Base-by-base conservation (phyloP, 257 asterid species). In the Haberlea rhodopensis region DNA sequence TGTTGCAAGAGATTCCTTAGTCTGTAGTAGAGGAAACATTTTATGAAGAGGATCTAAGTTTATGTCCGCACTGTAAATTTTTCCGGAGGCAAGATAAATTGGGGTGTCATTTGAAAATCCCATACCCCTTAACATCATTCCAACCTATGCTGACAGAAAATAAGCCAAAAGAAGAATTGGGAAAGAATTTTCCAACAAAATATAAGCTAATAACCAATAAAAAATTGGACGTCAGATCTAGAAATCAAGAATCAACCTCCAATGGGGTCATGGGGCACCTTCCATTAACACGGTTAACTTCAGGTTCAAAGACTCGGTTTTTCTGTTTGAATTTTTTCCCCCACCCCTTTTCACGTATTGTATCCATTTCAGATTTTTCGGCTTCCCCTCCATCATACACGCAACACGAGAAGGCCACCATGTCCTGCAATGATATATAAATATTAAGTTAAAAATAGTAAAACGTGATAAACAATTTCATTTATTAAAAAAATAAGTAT, bases 111-210 rank as follows among this genome's bases (percentile, higher is more conserved):
- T 81, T 37, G 95, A 73, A 75, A 90, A 87, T 78, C 97, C 97
- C 97, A 90, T 90, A 72, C 96, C 97, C 81, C 95, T 82, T 55
- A 90, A 82, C 97, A 87, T 85, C 95, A 90, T 81, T 26, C 97
- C 97, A 66, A 87, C 96, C 97, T 90, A 84, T 90, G 88, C 91
- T 90, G 91, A 82, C 90, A 79, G 78, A 79, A 85, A 72, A 70
- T 70, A 73, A 23, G 51, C 70, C 65, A 37, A 75, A 67, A 68
- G 34, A 65, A 71, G 67, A 67, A 77, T 63, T 68, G 67, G n/a
- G 46, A 16, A 37, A 9, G 5, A 10, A 37, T 10, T 37, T 37
- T 37, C 4, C 15, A 37, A 37, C 16, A 37, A 37, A 37, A 9
- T 9, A 37, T 1, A 32, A 32, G 43, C 46, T 11, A 37, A 37